Percentiles rank a stretch among this genome's conserved stretches.
phyloP scores from a whole-genome alignment of 768 basidiomycete species.

The Termitomyces sp. region DNA sequence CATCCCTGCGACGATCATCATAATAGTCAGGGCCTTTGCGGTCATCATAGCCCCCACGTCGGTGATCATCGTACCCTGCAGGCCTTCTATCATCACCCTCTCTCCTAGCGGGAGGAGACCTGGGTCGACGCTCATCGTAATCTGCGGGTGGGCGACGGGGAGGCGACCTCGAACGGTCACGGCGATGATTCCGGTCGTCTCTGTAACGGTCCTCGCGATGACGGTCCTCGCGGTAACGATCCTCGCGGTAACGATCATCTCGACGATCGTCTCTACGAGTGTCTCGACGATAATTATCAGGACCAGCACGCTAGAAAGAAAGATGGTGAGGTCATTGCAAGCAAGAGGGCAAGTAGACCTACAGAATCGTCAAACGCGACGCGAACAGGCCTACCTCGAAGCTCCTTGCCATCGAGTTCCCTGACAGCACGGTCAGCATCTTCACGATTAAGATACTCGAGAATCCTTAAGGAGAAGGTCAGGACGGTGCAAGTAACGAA shows the following conservation, averaged over 20 bases:
- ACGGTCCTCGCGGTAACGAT: constrained; percentile 52
- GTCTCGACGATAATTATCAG: constrained; percentile 74
- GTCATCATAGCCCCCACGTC: constrained; percentile 80
- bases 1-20: constrained; percentile 86
- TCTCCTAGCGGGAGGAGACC: constrained; percentile 78
- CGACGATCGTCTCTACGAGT: constrained; percentile 68
- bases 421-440: constrained; percentile 94
- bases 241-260: constrained; percentile 48
- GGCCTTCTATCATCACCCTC: constrained; percentile 81
- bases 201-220: constrained; percentile 55
- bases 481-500: not conserved
- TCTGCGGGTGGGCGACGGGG: constrained; percentile 53
- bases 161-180: constrained; percentile 83
- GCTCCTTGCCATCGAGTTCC: constrained; percentile 79
- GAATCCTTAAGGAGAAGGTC: constrained; percentile 46
- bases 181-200: constrained; percentile 52
- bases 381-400: constrained; percentile 76
- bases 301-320: constrained; percentile 48
- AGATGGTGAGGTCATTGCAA: constrained; percentile 1
- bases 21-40: constrained; percentile 79
- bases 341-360: constrained; percentile 14
- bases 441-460: constrained; percentile 84
- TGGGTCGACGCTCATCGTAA: constrained; percentile 71
- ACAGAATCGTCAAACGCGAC: constrained; percentile 64
- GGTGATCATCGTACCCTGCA: constrained; percentile 90